Conservation (phyloP, 2,329 filamentous ascomycete species). For the Stagonosporopsis cucurbitacearum region DNA sequence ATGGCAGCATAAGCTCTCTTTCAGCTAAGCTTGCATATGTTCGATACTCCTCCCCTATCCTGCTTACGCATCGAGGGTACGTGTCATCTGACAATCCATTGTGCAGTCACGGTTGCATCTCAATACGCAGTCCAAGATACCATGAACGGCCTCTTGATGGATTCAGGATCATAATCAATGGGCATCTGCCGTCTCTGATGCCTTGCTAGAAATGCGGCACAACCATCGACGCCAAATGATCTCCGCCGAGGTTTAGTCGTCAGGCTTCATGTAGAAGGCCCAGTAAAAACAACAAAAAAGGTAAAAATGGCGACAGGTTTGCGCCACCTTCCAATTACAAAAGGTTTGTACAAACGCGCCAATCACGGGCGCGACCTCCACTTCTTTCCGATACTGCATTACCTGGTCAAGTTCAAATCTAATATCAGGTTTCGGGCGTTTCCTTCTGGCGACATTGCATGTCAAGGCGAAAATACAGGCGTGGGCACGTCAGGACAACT, state of each 20-base stretch:
- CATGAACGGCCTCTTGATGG: constrained; percentile 20
- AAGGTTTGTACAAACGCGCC: constrained; percentile 18
- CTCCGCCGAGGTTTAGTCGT: constrained; percentile 22
- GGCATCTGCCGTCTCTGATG: not conserved
- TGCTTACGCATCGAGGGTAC: constrained; percentile 19
- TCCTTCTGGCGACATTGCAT: constrained; percentile 15
- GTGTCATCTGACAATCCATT: constrained; percentile 34
- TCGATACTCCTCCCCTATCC: constrained; percentile 28
- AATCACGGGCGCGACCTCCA: constrained; percentile 4
- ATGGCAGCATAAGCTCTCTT: constrained; percentile 38
- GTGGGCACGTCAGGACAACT: not conserved
- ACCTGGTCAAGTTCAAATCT: constrained; percentile 5
- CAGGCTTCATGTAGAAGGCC: constrained; percentile 18
- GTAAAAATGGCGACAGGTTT: constrained; percentile 24
- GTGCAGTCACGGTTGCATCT: constrained; percentile 35
- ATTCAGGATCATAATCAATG: not conserved
- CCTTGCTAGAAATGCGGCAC: not conserved
- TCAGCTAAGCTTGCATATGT: constrained; percentile 42
- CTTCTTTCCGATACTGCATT: constrained; percentile 12
- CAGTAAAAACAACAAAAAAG: constrained; percentile 36
- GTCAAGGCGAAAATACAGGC: constrained; percentile 9
- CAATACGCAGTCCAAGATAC: constrained; percentile 17
- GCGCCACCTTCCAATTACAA: constrained; percentile 13
- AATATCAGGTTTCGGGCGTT: constrained; percentile 10
- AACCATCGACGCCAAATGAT: constrained; percentile 13